Conservation (phyloP, 2,329 filamentous ascomycete genomes). For the Paecilomyces sp. region DNA sequence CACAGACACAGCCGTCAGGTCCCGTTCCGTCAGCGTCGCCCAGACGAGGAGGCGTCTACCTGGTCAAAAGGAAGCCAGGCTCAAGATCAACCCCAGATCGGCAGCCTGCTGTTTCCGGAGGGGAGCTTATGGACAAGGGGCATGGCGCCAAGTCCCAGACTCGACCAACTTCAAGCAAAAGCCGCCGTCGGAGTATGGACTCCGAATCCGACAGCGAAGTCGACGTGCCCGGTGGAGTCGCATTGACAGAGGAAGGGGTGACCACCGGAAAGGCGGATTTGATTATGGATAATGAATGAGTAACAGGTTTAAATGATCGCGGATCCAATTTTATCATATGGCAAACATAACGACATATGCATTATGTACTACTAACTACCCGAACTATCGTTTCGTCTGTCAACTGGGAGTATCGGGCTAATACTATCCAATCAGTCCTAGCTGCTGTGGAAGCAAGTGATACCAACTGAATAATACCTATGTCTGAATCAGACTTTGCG, state of each 20-base stretch:
- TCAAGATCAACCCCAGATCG: neutral
- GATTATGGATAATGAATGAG: neutral
- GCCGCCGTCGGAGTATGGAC: neutral
- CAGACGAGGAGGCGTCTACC: neutral
- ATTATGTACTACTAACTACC: neutral
- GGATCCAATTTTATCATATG: neutral
- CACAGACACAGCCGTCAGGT: neutral
- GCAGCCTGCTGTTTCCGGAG: neutral
- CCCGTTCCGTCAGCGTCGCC: neutral
- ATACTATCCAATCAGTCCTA: neutral
- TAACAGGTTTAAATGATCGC: neutral
- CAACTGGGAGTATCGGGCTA: neutral
- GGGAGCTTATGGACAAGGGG: neutral
- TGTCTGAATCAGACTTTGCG: too few relatives aligned
- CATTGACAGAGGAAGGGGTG: neutral
- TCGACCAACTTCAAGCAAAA: neutral
- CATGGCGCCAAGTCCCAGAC: neutral
- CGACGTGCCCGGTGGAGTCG: neutral
- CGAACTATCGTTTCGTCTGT: neutral
- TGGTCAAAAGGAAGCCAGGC: neutral
- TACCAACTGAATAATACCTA: neutral
- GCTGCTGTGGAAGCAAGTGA: neutral
- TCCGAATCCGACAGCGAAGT: slow-evolving; percentile 12
- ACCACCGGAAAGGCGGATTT: neutral
- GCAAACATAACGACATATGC: neutral